Evolutionary conservation across 257 asterid genomes (phyloP).

Genomic region (Solanum gracilifrons): DNA sequence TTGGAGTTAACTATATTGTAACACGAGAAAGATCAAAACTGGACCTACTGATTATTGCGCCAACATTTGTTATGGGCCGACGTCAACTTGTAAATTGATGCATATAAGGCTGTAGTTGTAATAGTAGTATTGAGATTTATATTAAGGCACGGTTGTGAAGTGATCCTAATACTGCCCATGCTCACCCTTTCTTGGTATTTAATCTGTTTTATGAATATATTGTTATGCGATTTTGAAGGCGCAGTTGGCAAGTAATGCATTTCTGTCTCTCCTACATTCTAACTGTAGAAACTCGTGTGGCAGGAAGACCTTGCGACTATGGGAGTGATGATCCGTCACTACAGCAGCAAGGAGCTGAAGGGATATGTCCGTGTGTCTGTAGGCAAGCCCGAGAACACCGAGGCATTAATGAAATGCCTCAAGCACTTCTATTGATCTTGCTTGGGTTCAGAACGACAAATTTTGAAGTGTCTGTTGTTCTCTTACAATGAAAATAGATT

Average conservation of each 20-base stretch:
- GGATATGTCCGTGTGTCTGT: constrained; percentile 87
- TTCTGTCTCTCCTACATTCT: background rate
- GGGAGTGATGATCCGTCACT: constrained; percentile 97
- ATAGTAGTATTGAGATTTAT: background rate
- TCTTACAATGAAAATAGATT: too few relatives aligned
- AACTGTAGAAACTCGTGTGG: background rate
- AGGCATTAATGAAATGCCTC: constrained; percentile 59
- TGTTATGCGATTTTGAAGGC: background rate
- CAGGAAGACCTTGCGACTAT: constrained; percentile 82
- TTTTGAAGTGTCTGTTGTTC: background rate
- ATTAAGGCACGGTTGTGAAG: background rate
- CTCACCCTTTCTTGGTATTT: background rate
- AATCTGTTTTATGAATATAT: background rate
- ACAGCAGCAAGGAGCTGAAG: constrained; percentile 67
- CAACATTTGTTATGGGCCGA: background rate
- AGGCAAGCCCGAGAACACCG: constrained; percentile 88
- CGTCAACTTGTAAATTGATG: background rate
- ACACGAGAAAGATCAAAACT: background rate
- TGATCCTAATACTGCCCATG: background rate
- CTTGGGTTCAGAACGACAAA: background rate
- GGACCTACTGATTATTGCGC: background rate
- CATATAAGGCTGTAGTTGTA: background rate
- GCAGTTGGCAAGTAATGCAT: background rate
- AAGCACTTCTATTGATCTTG: constrained; percentile 26
- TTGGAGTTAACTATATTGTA: background rate